Conservation (phyloP, 345 rosid species). For the Arabidopsis arenosa region DNA sequence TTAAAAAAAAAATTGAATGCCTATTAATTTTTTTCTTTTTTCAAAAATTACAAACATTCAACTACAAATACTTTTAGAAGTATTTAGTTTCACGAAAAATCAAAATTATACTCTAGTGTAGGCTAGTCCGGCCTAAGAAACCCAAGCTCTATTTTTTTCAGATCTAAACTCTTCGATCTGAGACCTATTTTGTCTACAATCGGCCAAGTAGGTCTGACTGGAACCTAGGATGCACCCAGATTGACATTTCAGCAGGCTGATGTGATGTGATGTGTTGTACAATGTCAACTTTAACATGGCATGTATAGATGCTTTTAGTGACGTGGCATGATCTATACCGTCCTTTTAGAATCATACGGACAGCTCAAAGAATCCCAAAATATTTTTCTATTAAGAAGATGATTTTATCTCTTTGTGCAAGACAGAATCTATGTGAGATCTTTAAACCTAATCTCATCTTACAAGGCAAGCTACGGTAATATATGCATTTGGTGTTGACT, state of each 20-base stretch:
- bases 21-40: too few species aligned
- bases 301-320: background rate
- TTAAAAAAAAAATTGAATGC: background rate
- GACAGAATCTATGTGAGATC: background rate
- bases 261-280: conserved; percentile 35
- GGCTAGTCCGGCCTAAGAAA: conserved; percentile 14
- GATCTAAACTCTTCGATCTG: conserved; percentile 9
- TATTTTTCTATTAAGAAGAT: background rate
- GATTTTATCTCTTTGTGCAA: background rate
- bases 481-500: conserved; percentile 12
- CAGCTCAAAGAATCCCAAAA: background rate
- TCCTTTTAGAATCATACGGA: background rate
- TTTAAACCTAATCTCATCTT: conserved; percentile 12
- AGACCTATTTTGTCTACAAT: conserved; percentile 23
- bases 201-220: conserved; percentile 28
- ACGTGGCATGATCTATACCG: conserved; percentile 24
- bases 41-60: too few species aligned
- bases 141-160: background rate
- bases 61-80: background rate
- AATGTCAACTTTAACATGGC: conserved; percentile 20
- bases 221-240: conserved; percentile 11
- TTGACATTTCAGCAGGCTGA: conserved; percentile 38
- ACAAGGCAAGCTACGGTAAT: conserved; percentile 9
- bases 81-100: background rate
- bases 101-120: background rate